Base-by-base conservation (phyloP, 352 stramenopile species). In the Plasmopara viticola region DNA sequence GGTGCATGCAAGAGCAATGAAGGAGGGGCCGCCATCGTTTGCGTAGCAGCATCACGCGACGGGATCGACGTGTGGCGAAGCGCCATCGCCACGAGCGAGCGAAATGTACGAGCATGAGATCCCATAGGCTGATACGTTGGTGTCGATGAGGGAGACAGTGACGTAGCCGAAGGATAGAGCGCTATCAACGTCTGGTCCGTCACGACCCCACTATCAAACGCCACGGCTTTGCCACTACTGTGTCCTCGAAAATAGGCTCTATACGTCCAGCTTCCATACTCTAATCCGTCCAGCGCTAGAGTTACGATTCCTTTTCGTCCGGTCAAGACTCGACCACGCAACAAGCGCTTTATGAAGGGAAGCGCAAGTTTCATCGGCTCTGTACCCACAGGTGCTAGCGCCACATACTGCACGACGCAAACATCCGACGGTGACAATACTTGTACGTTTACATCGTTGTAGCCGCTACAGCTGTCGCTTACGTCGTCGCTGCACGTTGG, bases 1-100 rank as follows among this genome's bases (percentile, higher is more conserved):
- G 78, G 64, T 28, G 67, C 84, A 14, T 90, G 74, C 4, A 94
- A 43, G 9, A 94, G 43, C 2, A 91, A 34, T 4, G 74, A 88
- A 4, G 57, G 62, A 37, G 71, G 56, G 6, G 53, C 60, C 8
- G 48, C 20, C 17, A 65, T 44, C 9, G n/a, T 44, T 9, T 13
- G 49, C 10, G 17, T 28, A 30, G 20, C n/a, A 43, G 35, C 38
- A 46, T 56, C 40, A 28, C 9, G 33, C 25, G 28, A 46, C 37
- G 9, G 4, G 5, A 42, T 40, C n/a, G 48, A 54, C 5, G 28
- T 41, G 8, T 13, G 13, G 17, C n/a, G 38, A 55, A 55, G 28
- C 15, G 48, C 31, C 18, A 44, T 41, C 4, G 28, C n/a, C 28
- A 55, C 48, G 13, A 85, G 46, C 28, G 79, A 65, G 9, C 48